Percentiles rank a stretch among this genome's conserved stretches.
Evolutionary conservation across 1,284 basidiomycete genomes (phyloP).

Genomic region (Microbotryomycetes sp.): DNA sequence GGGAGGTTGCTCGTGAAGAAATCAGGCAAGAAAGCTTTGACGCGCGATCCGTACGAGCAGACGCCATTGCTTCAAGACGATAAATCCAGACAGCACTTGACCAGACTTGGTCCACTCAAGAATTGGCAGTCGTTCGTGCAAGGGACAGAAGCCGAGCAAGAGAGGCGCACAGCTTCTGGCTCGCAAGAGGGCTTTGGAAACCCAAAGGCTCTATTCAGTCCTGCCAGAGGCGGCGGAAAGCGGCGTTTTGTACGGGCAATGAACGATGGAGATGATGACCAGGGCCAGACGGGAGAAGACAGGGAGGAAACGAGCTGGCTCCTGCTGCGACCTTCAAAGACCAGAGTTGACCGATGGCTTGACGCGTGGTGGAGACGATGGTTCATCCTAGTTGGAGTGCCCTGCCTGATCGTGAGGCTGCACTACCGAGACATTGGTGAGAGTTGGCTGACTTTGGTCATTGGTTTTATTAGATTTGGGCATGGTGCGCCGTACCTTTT

Average conservation of each 20-base stretch:
- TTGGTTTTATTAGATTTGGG: constrained; percentile 42
- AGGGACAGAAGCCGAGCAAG: background rate
- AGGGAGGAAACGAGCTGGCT: constrained; percentile 28
- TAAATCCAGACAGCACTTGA: background rate
- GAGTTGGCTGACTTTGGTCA: background rate
- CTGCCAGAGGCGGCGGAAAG: background rate
- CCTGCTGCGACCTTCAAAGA: constrained; percentile 42
- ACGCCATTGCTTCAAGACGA: background rate
- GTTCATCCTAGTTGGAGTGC: constrained; percentile 46
- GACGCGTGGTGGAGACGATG: constrained; percentile 48
- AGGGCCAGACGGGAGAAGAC: background rate
- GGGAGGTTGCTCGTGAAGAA: background rate
- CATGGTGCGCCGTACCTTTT: constrained; percentile 51
- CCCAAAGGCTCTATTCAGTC: background rate
- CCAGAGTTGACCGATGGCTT: constrained; percentile 46
- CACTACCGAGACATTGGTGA: background rate
- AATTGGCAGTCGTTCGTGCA: background rate
- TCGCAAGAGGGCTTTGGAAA: background rate
- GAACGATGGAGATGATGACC: background rate
- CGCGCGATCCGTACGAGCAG: background rate
- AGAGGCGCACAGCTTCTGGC: background rate
- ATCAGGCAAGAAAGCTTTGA: background rate
- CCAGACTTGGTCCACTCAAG: background rate
- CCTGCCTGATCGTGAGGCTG: constrained; percentile 45
- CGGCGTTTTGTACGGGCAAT: background rate